phyloP scores from a whole-genome alignment of 208 protist species.

The Trichomonas gallinae region DNA sequence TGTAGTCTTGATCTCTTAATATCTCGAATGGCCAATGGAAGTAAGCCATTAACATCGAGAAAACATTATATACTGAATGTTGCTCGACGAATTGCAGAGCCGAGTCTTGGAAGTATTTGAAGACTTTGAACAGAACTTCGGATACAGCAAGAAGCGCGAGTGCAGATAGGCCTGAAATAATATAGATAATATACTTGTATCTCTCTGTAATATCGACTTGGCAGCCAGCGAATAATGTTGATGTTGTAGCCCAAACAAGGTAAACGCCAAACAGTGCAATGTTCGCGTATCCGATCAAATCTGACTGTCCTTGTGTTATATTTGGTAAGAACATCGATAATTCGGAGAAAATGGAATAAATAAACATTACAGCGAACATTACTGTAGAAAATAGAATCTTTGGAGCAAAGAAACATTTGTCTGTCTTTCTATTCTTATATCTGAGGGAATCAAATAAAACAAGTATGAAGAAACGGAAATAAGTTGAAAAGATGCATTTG shows the following conservation, averaged over 20 bases:
- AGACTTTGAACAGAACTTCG: not conserved
- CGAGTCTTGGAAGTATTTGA: not conserved
- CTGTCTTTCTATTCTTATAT: not conserved
- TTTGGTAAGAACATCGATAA: not conserved
- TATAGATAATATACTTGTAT: constrained; percentile 6
- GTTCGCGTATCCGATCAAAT: not conserved
- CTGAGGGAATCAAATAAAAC: not conserved
- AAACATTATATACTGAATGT: not conserved
- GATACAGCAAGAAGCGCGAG: not conserved
- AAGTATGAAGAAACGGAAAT: not conserved
- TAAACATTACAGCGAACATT: not conserved
- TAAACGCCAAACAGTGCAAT: not conserved
- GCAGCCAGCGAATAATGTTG: not conserved
- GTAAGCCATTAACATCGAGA: not conserved
- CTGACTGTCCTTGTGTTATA: not conserved
- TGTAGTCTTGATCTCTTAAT: not conserved
- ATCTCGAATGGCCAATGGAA: constrained; percentile 11
- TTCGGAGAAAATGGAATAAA: not conserved
- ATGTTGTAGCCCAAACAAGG: not conserved
- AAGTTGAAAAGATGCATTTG: not conserved
- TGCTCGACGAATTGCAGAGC: not conserved
- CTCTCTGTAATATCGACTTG: not conserved
- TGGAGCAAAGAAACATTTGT: not conserved
- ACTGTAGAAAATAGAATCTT: not conserved
- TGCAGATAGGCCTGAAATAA: not conserved